Percentiles rank a stretch among this genome's conserved stretches.
phyloP scores from a whole-genome alignment of 768 basidiomycete genomes.

The Amanita molliuscula region DNA sequence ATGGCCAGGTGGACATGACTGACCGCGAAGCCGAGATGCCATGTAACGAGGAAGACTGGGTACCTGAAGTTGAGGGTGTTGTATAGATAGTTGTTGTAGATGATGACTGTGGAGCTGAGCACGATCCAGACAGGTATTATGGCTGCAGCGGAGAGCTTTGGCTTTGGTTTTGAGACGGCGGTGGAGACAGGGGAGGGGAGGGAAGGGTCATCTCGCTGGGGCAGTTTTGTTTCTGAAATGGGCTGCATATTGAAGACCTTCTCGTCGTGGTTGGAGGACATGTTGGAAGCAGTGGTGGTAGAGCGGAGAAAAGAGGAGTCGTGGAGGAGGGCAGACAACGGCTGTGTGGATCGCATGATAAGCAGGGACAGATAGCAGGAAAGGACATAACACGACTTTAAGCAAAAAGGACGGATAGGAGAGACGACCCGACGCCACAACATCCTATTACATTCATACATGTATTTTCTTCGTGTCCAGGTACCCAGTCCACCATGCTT shows the following conservation, averaged over 20 bases:
- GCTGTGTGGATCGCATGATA: neutral
- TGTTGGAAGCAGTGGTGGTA: neutral
- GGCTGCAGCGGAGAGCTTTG: slow-evolving; percentile 50
- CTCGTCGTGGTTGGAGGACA: slow-evolving; percentile 8
- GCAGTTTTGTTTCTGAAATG: neutral
- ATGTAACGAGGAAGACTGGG: slow-evolving; percentile 91
- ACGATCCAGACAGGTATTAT: slow-evolving; percentile 93
- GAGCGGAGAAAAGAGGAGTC: neutral
- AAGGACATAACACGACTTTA: slow-evolving; percentile 4
- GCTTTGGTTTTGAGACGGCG: slow-evolving; percentile 28
- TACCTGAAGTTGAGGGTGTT: slow-evolving; percentile 75
- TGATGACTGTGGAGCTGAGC: slow-evolving; percentile 82
- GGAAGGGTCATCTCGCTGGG: slow-evolving; percentile 10
- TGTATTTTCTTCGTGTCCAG: neutral
- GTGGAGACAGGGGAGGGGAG: slow-evolving; percentile 54
- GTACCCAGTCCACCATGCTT: slow-evolving; percentile 72
- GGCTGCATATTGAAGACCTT: neutral
- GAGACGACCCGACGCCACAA: neutral
- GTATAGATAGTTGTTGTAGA: slow-evolving; percentile 92
- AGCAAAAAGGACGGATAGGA: neutral
- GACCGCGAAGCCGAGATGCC: slow-evolving; percentile 66
- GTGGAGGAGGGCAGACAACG: neutral
- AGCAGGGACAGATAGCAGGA: neutral
- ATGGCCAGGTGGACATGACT: slow-evolving; percentile 13
- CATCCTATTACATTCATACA: no score